These are phyloP conservation scores for Aegilops speltoides DNA, from an alignment of 176 grass and related monocot genomes.

Conservation along the genomic window DNA sequence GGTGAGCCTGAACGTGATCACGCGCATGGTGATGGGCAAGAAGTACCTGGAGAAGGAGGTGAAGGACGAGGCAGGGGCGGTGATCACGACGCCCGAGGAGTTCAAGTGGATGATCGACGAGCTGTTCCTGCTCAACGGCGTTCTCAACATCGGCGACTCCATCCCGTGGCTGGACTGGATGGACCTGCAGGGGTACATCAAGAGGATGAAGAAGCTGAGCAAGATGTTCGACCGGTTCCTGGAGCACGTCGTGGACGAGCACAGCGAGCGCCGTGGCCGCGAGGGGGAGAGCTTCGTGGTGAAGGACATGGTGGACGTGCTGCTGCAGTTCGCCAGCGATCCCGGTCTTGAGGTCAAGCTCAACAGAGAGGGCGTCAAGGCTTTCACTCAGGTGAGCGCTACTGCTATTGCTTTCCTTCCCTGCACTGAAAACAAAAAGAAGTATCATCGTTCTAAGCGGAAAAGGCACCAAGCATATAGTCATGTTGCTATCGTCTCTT, in stretches of 20 bases:
- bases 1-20: conserved; percentile 79
- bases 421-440: not conserved
- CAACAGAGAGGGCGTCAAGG: too few relatives aligned
- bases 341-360: too few relatives aligned
- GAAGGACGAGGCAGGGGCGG: not conserved
- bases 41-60: conserved; percentile 60
- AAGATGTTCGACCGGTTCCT: conserved; percentile 81
- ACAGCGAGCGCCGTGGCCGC: conserved; percentile 38
- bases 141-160: conserved; percentile 89
- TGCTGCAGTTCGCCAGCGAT: too few relatives aligned
- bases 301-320: too few relatives aligned
- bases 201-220: conserved; percentile 79
- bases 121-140: conserved; percentile 83
- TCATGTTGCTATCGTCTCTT: not conserved
- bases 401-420: not conserved
- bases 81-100: conserved; percentile 62
- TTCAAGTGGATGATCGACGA: conserved; percentile 94
- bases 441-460: not conserved
- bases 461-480: not conserved
- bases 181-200: conserved; percentile 81
- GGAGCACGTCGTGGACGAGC: conserved; percentile 80
- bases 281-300: conserved; percentile 28
- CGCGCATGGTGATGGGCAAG: conserved; percentile 85
- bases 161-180: conserved; percentile 82
- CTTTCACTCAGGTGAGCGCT: too few relatives aligned